These are phyloP conservation scores for Rhizophagus clarus DNA, from an alignment of 192 early-diverging fungal species.

Conservation along the genomic window DNA sequence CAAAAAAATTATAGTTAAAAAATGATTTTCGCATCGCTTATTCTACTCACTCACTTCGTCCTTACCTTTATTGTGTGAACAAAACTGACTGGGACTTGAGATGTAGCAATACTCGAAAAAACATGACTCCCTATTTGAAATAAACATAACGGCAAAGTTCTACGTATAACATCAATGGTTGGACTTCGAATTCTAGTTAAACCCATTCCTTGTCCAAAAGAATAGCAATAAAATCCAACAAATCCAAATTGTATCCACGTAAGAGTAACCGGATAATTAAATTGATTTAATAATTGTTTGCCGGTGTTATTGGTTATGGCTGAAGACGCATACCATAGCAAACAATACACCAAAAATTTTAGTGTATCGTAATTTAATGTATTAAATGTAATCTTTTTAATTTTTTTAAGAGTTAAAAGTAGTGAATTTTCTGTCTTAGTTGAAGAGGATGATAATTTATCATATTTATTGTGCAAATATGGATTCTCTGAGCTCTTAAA, in stretches of 20 bases:
- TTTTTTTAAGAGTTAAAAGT: neutral
- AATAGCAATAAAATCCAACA: constrained; percentile 65
- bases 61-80: constrained; percentile 90
- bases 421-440: too few relatives aligned
- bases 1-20: neutral
- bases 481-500: too few relatives aligned
- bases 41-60: neutral
- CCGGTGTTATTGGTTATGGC: constrained; percentile 83
- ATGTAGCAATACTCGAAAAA: constrained; percentile 76
- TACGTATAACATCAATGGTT: constrained; percentile 53
- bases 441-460: too few relatives aligned
- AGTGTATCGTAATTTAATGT: constrained; percentile 38
- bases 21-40: neutral
- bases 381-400: neutral
- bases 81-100: constrained; percentile 77
- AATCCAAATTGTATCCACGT: constrained; percentile 84
- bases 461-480: too few relatives aligned
- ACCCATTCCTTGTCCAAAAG: constrained; percentile 44
- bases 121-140: constrained; percentile 89
- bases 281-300: constrained; percentile 78
- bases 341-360: constrained; percentile 66
- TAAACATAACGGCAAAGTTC: constrained; percentile 69
- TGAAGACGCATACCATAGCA: constrained; percentile 81
- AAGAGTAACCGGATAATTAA: constrained; percentile 80
- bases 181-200: constrained; percentile 58